A percentile compares a stretch with the other conserved stretches of the same genome.
Conservation (phyloP, 257 asterid genomes). For the Coffea eugenioides region DNA sequence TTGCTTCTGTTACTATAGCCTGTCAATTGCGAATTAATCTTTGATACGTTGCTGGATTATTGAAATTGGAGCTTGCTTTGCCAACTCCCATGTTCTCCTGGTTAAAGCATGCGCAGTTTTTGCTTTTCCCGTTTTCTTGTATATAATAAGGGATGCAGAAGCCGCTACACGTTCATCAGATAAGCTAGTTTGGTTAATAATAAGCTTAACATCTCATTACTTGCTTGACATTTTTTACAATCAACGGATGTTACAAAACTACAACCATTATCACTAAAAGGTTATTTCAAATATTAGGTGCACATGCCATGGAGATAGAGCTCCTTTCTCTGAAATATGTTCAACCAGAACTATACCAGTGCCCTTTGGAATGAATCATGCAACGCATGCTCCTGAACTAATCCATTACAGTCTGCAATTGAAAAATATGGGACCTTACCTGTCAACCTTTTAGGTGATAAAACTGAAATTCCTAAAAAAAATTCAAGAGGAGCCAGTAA, state of each 20-base stretch:
- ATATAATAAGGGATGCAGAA: not conserved
- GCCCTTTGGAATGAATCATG: conserved; percentile 28
- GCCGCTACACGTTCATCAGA: not conserved
- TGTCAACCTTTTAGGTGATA: conserved; percentile 11
- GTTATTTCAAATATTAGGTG: not conserved
- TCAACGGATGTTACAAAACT: not conserved
- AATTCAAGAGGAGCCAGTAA: not conserved
- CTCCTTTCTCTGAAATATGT: not conserved
- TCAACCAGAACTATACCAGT: conserved; percentile 15
- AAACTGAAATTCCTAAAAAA: not conserved
- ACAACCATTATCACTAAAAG: not conserved
- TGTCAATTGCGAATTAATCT: not conserved
- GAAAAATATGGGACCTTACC: not conserved
- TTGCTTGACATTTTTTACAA: no score
- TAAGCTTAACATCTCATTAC: not conserved
- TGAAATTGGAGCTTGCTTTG: not conserved
- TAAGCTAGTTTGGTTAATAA: not conserved
- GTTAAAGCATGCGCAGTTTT: not conserved
- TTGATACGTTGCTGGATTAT: not conserved
- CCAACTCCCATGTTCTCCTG: not conserved
- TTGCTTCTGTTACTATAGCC: not conserved
- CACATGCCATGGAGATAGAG: not conserved
- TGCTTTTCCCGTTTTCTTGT: not conserved
- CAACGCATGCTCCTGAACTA: conserved; percentile 42
- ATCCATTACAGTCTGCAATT: conserved; percentile 10